A percentile compares a stretch with the other conserved stretches of the same genome.
phyloP scores from a whole-genome alignment of 352 stramenopile genomes.

The Phytopythium delawarense region DNA sequence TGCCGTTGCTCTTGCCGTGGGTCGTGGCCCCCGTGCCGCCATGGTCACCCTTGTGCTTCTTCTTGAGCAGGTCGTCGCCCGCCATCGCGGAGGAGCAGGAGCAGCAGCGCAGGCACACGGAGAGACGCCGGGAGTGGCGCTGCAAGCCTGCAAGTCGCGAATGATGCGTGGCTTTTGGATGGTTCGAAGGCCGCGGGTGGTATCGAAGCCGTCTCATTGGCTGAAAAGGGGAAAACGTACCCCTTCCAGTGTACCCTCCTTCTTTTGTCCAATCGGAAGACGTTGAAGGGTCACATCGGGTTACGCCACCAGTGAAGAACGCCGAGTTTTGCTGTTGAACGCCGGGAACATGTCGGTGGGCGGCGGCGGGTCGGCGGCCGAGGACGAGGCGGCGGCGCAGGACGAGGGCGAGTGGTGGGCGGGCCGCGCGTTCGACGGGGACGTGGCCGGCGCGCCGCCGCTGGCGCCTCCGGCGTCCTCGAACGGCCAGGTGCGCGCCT shows the following conservation, averaged over 20 bases:
- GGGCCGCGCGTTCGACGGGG: constrained; percentile 16
- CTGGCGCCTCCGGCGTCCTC: constrained; percentile 21
- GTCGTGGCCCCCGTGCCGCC: constrained; percentile 20
- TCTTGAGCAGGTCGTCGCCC: constrained; percentile 65
- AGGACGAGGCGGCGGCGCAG: constrained; percentile 21
- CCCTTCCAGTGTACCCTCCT: not conserved
- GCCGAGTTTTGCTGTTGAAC: not conserved
- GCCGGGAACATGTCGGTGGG: constrained; percentile 32
- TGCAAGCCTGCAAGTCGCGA: not conserved
- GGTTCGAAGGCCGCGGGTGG: not conserved
- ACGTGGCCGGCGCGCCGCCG: constrained; percentile 11
- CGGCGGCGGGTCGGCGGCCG: not conserved
- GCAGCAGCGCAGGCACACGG: not conserved
- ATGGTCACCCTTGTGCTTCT: constrained; percentile 25
- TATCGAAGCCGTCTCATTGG: constrained; percentile 24
- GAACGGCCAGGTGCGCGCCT: constrained; percentile 17
- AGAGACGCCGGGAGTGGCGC: not conserved
- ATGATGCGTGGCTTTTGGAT: not conserved
- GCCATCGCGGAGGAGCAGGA: constrained; percentile 28
- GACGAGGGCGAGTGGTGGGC: constrained; percentile 50
- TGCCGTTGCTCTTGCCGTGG: constrained; percentile 79
- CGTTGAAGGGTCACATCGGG: not conserved
- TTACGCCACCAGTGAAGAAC: not conserved
- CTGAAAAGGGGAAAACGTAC: constrained; percentile 14
- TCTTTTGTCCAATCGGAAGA: not conserved